Percentiles rank a stretch among this genome's conserved stretches.
These are phyloP conservation scores for Rhodosporidiobolus sp. DNA, from an alignment of 768 basidiomycete species.

Conservation along the genomic window DNA sequence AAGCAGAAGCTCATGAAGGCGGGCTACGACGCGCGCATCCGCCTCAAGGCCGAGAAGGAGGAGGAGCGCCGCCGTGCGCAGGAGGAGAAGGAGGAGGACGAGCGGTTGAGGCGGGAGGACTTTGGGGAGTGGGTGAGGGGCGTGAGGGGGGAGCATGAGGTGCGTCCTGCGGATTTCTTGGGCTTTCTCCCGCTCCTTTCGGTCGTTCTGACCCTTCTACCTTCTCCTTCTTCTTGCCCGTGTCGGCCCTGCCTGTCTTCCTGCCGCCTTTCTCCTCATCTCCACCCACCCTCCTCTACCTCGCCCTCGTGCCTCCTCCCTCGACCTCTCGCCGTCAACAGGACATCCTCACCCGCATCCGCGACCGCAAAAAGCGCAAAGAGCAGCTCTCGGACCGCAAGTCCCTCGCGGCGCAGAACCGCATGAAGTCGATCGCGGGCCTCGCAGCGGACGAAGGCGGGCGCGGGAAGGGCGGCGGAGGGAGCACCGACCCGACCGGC, in stretches of 20 bases:
- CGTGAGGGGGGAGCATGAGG: slow-evolving; percentile 76
- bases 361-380: slow-evolving; percentile 61
- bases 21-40: slow-evolving; percentile 82
- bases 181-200: neutral
- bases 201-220: slow-evolving; percentile 2
- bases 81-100: slow-evolving; percentile 62
- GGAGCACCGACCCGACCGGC: slow-evolving; percentile 11
- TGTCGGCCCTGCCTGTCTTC: no score
- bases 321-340: no score
- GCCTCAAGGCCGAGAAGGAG: slow-evolving; percentile 80
- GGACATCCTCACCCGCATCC: slow-evolving; percentile 78
- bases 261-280: neutral
- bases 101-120: slow-evolving; percentile 70
- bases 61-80: slow-evolving; percentile 61
- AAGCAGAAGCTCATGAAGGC: slow-evolving; percentile 90
- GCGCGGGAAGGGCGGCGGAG: slow-evolving; percentile 62
- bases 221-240: no score
- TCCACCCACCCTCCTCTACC: no score
- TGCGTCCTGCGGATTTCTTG: slow-evolving; percentile 46
- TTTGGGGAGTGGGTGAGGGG: slow-evolving; percentile 69
- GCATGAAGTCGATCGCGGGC: slow-evolving; percentile 93
- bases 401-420: slow-evolving; percentile 86
- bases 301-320: no score
- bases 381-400: slow-evolving; percentile 80
- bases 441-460: slow-evolving; percentile 79